phyloP scores from a whole-genome alignment of 352 stramenopile genomes.

The Globisporangium cylindrosporum region DNA sequence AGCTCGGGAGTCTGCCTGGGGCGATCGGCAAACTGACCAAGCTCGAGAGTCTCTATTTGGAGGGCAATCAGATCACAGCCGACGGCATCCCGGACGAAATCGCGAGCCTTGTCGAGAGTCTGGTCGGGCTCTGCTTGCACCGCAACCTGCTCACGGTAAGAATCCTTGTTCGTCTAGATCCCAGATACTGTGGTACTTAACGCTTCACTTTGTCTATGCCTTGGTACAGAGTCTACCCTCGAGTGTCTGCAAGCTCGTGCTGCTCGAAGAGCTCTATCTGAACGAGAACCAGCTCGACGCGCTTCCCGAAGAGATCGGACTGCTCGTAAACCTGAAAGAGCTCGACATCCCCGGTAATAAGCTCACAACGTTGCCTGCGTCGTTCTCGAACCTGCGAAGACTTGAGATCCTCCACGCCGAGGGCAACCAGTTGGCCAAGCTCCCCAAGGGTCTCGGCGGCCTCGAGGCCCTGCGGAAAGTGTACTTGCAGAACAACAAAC shows the following conservation, averaged over 20 bases:
- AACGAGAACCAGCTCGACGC: conserved; percentile 70
- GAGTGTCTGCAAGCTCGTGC: conserved; percentile 56
- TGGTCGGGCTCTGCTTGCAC: conserved; percentile 77
- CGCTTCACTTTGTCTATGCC: neutral
- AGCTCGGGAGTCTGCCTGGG: conserved; percentile 47
- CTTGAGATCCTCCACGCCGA: conserved; percentile 85
- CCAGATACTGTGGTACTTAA: neutral
- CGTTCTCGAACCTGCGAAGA: conserved; percentile 61
- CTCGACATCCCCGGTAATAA: conserved; percentile 76
- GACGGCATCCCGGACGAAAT: conserved; percentile 59
- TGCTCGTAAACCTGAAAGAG: conserved; percentile 72
- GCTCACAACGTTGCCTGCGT: conserved; percentile 55
- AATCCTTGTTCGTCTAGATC: neutral
- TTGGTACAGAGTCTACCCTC: conserved; percentile 46
- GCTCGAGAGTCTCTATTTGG: conserved; percentile 82
- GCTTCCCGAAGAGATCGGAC: conserved; percentile 69
- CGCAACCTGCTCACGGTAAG: conserved; percentile 72
- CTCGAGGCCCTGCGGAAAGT: conserved; percentile 71
- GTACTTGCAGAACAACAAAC: conserved; percentile 81
- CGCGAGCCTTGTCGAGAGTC: conserved; percentile 29
- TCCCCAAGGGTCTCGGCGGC: conserved; percentile 75
- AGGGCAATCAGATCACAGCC: conserved; percentile 78
- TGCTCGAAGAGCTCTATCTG: conserved; percentile 84
- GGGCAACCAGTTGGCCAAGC: conserved; percentile 62
- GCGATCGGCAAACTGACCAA: conserved; percentile 51